Evolutionary conservation across 768 basidiomycete genomes (phyloP).

Genomic region (Tulasnella sp.): DNA sequence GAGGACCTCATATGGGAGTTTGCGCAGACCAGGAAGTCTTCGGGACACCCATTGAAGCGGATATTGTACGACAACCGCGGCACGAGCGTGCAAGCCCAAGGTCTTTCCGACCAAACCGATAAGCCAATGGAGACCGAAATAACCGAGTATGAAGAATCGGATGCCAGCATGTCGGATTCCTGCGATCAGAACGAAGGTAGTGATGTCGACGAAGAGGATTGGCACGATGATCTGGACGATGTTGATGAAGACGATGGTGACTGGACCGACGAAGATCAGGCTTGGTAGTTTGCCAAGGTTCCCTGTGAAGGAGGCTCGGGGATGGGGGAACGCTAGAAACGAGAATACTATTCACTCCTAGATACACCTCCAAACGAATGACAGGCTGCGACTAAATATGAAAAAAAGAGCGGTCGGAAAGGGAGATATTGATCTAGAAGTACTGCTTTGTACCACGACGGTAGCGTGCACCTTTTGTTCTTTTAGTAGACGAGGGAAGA

Average conservation of each 20-base stretch:
- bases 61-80: neutral
- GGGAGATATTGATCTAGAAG: neutral
- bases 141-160: neutral
- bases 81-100: neutral
- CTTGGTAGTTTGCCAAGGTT: neutral
- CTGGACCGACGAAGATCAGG: neutral
- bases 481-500: neutral
- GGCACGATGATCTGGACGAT: neutral
- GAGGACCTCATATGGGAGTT: neutral
- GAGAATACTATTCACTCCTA: neutral
- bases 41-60: neutral
- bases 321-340: neutral
- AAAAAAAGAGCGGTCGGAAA: neutral
- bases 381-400: neutral
- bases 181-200: neutral
- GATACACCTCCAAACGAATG: slow-evolving; percentile 2
- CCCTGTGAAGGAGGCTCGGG: neutral
- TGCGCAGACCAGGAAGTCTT: neutral
- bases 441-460: neutral
- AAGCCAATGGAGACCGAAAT: neutral
- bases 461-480: neutral
- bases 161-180: neutral
- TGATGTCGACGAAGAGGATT: neutral
- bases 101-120: no score
- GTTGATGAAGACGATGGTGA: neutral